phyloP scores from a whole-genome alignment of 2,329 filamentous ascomycete species.

The Calycina marina region DNA sequence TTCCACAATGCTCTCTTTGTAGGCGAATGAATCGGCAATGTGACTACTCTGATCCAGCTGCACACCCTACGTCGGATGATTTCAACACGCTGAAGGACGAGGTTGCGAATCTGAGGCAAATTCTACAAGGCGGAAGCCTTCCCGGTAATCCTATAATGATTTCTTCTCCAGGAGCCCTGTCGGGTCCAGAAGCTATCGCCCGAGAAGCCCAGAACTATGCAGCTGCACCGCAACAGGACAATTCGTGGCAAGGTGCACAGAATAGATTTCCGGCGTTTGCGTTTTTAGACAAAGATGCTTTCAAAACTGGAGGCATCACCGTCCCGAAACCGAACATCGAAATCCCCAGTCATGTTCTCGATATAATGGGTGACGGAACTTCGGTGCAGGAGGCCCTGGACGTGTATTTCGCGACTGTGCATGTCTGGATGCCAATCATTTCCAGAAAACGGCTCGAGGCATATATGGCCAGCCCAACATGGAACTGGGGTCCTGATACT shows the following conservation, averaged over 20 bases:
- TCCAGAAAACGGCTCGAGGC: constrained; percentile 29
- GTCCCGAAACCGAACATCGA: constrained; percentile 26
- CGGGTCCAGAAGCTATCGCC: neutral
- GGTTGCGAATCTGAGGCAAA: constrained; percentile 26
- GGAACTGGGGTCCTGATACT: constrained; percentile 31
- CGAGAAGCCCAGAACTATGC: neutral
- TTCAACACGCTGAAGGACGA: constrained; percentile 25
- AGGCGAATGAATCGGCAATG: constrained; percentile 27
- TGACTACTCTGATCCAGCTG: constrained; percentile 26
- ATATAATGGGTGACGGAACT: constrained; percentile 25
- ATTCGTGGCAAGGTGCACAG: constrained; percentile 16
- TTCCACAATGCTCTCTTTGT: constrained; percentile 34
- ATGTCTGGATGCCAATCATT: constrained; percentile 33
- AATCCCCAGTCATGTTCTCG: constrained; percentile 28
- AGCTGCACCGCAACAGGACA: constrained; percentile 12
- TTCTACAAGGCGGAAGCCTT: constrained; percentile 18
- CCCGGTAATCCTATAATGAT: constrained; percentile 8
- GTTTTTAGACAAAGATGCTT: constrained; percentile 29
- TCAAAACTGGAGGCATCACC: constrained; percentile 22
- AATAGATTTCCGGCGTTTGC: constrained; percentile 28
- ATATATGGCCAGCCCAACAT: constrained; percentile 26
- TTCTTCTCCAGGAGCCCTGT: neutral
- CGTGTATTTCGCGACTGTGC: constrained; percentile 30
- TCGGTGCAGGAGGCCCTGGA: constrained; percentile 25
- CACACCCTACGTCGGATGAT: constrained; percentile 26